A percentile compares a stretch with the other conserved stretches of the same genome.
These are phyloP conservation scores for Medicago arabica DNA, from an alignment of 306 rosid species.

Conservation along the genomic window DNA sequence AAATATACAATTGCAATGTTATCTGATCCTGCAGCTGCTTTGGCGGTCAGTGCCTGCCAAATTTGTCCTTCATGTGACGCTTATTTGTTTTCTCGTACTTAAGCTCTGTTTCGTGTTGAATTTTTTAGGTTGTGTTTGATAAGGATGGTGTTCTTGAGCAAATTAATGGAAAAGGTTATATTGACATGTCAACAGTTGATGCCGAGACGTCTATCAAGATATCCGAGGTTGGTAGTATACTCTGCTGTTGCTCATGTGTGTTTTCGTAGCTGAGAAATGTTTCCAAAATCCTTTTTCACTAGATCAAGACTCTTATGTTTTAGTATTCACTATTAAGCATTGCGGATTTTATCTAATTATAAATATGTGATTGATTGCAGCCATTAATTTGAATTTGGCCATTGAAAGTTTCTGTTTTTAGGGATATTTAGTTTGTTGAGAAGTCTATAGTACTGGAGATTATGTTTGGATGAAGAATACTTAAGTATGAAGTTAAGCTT, in stretches of 20 bases:
- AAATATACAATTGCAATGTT: constrained; percentile 77
- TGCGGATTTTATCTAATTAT: constrained; percentile 4
- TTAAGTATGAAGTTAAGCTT: constrained; percentile 14
- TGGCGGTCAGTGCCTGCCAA: constrained; percentile 56
- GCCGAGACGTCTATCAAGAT: constrained; percentile 72
- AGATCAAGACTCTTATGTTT: not conserved
- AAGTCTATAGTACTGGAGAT: not conserved
- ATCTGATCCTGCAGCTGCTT: constrained; percentile 84
- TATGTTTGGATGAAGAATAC: constrained; percentile 19
- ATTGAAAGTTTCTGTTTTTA: not conserved
- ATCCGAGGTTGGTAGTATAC: constrained; percentile 67
- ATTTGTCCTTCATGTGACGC: not conserved
- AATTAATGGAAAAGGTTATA: constrained; percentile 68
- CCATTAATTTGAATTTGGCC: constrained; percentile 24
- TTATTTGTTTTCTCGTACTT: constrained; percentile 24
- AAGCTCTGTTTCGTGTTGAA: constrained; percentile 20
- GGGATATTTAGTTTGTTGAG: constrained; percentile 12
- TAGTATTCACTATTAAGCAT: not conserved
- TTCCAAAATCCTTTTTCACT: not conserved
- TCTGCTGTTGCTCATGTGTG: constrained; percentile 4
- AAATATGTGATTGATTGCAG: not conserved
- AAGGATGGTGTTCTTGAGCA: constrained; percentile 78
- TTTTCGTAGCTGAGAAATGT: not conserved
- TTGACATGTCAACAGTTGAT: constrained; percentile 89
- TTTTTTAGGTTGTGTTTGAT: constrained; percentile 69